phyloP scores from a whole-genome alignment of 2,329 filamentous ascomycete species.

The Calonectria leucothoes region DNA sequence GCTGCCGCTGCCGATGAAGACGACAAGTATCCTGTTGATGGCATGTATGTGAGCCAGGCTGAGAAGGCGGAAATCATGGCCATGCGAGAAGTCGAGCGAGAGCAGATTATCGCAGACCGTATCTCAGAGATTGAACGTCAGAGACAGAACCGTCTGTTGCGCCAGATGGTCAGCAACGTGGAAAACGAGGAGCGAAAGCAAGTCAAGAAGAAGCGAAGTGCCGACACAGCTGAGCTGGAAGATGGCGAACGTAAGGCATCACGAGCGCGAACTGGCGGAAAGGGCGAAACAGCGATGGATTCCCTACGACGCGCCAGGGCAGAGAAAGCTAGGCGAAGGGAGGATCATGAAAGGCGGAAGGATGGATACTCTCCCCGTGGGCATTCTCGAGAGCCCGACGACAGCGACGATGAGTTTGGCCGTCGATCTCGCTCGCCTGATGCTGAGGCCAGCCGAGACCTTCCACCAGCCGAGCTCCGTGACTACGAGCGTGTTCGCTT shows the following conservation, averaged over 20 bases:
- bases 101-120: constrained; percentile 89
- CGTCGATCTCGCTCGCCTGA: constrained; percentile 67
- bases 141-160: constrained; percentile 84
- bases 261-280: constrained; percentile 70
- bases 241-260: constrained; percentile 79
- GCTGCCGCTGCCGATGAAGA: constrained; percentile 64
- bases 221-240: constrained; percentile 81
- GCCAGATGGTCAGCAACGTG: constrained; percentile 77
- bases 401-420: constrained; percentile 85
- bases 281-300: constrained; percentile 75
- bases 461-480: constrained; percentile 78
- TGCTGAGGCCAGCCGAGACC: constrained; percentile 75
- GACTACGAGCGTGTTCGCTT: constrained; percentile 88
- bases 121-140: constrained; percentile 84
- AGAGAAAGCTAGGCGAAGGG: constrained; percentile 64
- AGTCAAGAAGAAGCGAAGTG: constrained; percentile 79
- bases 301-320: constrained; percentile 70
- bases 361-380: constrained; percentile 56
- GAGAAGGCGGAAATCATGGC: constrained; percentile 85
- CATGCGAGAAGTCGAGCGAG: constrained; percentile 90
- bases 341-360: constrained; percentile 71
- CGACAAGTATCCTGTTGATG: constrained; percentile 86
- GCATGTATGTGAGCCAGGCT: constrained; percentile 79
- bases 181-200: constrained; percentile 70
- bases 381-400: constrained; percentile 64